Evolutionary conservation across 176 grass and related monocot species (phyloP), one percentile per base, ranked within the genome.

Genomic region (Juncus inflexus): DNA sequence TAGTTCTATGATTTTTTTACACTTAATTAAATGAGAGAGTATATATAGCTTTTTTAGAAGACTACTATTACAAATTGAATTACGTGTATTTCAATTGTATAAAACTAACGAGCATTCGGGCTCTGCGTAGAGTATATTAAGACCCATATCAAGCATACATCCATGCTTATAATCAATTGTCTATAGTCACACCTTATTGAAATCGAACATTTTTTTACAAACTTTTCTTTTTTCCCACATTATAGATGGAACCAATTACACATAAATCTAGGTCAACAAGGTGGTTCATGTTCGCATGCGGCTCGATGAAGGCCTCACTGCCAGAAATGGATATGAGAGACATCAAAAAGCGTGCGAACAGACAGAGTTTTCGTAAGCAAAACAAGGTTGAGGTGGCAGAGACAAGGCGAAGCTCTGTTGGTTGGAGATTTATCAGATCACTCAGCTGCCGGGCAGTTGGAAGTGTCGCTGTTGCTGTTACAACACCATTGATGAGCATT

Each of bases 371-470:
- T 28, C 19, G 19, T 28, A 55, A 35, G 60, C 15, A 11, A 37
- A 63, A 53, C 2, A 14, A 55, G 12, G 63, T n/a, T 2, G 28
- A 55, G 12, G 58, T n/a, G 11, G 43, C 7, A 12, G 64, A 14
- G 57, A 61, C 42, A 6, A 15, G 39, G 7, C 60, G 43, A 5
- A 70, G 47, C 52, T 79, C 80, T 36, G 69, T 66, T 62, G 77
- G 85, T 4, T 95, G 85, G 90, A 80, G 60, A 55, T 52, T 95
- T 73, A 70, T 95, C 13, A 63, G 85, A 40, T 89, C 82, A 3
- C 74, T 95, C 5, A 95, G 85, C 76, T 95, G 90, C 79, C 78
- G 67, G 55, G 90, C 82, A 59, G 35, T 94, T 16, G 89, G 85
- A 76, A 83, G 75, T 66, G 81, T 79, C n/a, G 79, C 73, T 28